A percentile compares a stretch with the other conserved stretches of the same genome.
phyloP scores from a whole-genome alignment of 352 stramenopile species.

The Pilasporangium apinafurcum region DNA sequence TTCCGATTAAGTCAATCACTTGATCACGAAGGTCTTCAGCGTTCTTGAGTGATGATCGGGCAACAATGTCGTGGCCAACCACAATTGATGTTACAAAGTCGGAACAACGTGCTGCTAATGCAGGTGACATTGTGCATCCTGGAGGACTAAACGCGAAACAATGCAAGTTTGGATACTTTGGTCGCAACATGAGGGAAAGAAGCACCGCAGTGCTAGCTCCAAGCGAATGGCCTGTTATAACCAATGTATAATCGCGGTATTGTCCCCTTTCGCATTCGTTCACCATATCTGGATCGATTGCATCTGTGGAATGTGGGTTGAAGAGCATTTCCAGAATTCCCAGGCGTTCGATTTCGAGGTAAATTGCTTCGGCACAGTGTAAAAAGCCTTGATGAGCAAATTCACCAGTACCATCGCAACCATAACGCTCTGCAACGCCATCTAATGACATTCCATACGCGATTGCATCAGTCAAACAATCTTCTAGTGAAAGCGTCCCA shows the following conservation, averaged over 20 bases:
- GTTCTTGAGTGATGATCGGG: slow-evolving; percentile 68
- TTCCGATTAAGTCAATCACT: slow-evolving; percentile 77
- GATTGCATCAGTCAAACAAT: slow-evolving; percentile 83
- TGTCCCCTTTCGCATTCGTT: slow-evolving; percentile 55
- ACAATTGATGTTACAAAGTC: slow-evolving; percentile 74
- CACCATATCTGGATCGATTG: slow-evolving; percentile 39
- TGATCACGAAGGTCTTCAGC: slow-evolving; percentile 72
- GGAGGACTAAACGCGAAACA: slow-evolving; percentile 80
- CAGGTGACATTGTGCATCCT: slow-evolving; percentile 71
- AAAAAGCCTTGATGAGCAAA: slow-evolving; percentile 82
- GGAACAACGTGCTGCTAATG: slow-evolving; percentile 47
- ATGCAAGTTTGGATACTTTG: slow-evolving; percentile 71
- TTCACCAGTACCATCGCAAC: slow-evolving; percentile 63
- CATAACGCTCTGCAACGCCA: slow-evolving; percentile 51
- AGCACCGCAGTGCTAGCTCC: slow-evolving; percentile 68
- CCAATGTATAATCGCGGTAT: slow-evolving; percentile 66
- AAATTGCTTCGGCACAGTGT: slow-evolving; percentile 65
- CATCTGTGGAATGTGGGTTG: slow-evolving; percentile 38
- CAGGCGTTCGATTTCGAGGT: slow-evolving; percentile 66
- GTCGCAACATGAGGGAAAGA: slow-evolving; percentile 67
- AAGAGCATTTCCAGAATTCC: slow-evolving; percentile 85
- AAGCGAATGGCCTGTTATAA: slow-evolving; percentile 80
- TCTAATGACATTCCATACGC: slow-evolving; percentile 77
- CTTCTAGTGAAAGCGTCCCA: slow-evolving; percentile 81
- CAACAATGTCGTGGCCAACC: slow-evolving; percentile 81